A percentile compares a stretch with the other conserved stretches of the same genome.
These are phyloP conservation scores for Paratinospora sagittata DNA, from an alignment of 164 flowering plant species.

Conservation along the genomic window DNA sequence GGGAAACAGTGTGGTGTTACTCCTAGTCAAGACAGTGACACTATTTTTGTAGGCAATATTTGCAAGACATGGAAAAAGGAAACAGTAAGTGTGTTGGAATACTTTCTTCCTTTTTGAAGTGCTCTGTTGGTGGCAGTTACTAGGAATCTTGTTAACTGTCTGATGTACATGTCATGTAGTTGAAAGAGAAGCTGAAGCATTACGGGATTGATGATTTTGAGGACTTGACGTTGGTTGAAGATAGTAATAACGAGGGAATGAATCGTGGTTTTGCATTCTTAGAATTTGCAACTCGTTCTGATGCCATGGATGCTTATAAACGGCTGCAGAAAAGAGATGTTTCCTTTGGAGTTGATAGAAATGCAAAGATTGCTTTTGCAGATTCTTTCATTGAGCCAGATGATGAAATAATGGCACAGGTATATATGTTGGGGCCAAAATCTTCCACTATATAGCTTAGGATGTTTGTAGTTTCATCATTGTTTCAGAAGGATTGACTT, in stretches of 20 bases:
- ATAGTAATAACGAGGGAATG: slow-evolving; percentile 64
- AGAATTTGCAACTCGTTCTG: slow-evolving; percentile 85
- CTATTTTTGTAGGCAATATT: slow-evolving; percentile 87
- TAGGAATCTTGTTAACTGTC: slow-evolving; percentile 12
- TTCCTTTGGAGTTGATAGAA: slow-evolving; percentile 77
- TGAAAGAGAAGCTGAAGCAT: slow-evolving; percentile 77
- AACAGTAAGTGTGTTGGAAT: slow-evolving; percentile 57
- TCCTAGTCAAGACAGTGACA: slow-evolving; percentile 95
- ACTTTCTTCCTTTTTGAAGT: not conserved
- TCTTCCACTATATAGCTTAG: not conserved
- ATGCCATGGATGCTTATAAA: slow-evolving; percentile 93
- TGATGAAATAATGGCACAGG: slow-evolving; percentile 96
- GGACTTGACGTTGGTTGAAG: slow-evolving; percentile 85
- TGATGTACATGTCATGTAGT: slow-evolving; percentile 35
- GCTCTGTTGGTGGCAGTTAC: not conserved
- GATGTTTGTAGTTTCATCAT: too few species aligned
- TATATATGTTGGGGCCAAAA: slow-evolving; percentile 22
- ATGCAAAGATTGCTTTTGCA: slow-evolving; percentile 93
- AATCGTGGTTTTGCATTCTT: slow-evolving; percentile 94
- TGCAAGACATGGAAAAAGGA: slow-evolving; percentile 97
- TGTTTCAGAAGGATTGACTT: not conserved
- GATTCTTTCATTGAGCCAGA: slow-evolving; percentile 95
- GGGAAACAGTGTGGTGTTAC: slow-evolving; percentile 96
- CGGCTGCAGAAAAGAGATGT: slow-evolving; percentile 84
- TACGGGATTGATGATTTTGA: slow-evolving; percentile 72